These are phyloP conservation scores for Pichia eremophila DNA, from an alignment of 805 yeast genomes.

Conservation along the genomic window DNA sequence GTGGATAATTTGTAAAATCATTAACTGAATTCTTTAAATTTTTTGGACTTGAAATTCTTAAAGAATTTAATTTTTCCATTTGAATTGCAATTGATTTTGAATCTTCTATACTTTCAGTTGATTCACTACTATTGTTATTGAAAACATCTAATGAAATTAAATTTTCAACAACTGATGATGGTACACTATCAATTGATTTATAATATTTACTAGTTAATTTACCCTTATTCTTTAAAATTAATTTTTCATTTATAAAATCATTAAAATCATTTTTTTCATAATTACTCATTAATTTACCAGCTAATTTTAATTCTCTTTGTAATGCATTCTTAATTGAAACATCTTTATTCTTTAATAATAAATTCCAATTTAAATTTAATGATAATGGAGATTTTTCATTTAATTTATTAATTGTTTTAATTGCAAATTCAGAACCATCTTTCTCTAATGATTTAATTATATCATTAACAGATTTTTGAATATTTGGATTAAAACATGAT, in stretches of 20 bases:
- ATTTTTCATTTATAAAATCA: constrained; percentile 42
- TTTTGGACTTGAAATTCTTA: constrained; percentile 31
- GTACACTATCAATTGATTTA: constrained; percentile 57
- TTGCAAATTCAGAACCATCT: constrained; percentile 61
- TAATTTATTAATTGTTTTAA: constrained; percentile 44
- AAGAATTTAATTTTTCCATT: constrained; percentile 19
- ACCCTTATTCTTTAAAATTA: constrained; percentile 33
- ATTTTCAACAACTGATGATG: constrained; percentile 53
- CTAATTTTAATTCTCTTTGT: constrained; percentile 63
- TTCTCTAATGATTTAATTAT: constrained; percentile 43
- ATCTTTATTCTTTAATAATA: constrained; percentile 51
- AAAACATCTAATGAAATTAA: constrained; percentile 19
- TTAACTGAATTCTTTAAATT: constrained; percentile 25
- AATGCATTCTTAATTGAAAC: constrained; percentile 58
- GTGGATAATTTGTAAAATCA: constrained; percentile 39
- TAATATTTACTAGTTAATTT: constrained; percentile 8
- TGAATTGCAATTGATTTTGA: not conserved
- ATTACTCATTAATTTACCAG: constrained; percentile 60
- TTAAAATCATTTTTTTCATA: constrained; percentile 39
- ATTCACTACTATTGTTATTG: constrained; percentile 18
- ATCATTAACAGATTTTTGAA: constrained; percentile 38
- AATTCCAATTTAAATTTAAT: constrained; percentile 58
- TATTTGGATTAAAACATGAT: constrained; percentile 43
- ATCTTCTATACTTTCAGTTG: not conserved
- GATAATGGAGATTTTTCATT: constrained; percentile 69